Evolutionary conservation across 441 rosid species (phyloP).

Genomic region (Pelargonium citronellum): DNA sequence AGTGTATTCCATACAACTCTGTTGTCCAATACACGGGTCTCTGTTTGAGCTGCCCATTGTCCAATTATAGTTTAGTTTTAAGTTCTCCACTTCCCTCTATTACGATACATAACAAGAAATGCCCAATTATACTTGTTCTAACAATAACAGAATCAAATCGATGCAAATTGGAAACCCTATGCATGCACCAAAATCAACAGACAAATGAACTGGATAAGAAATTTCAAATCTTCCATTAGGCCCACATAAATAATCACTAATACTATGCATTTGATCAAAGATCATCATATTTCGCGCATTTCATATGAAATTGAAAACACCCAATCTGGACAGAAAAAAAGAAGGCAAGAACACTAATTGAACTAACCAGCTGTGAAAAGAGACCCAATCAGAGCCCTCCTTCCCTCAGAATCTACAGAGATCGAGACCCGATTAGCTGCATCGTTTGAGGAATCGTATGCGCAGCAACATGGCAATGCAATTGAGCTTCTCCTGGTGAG

Average conservation of each 20-base stretch:
- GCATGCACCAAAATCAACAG: not conserved
- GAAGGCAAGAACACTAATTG: not conserved
- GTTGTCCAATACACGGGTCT: too few species aligned
- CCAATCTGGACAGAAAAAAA: not conserved
- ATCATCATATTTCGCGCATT: not conserved
- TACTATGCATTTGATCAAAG: not conserved
- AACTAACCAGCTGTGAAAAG: constrained; percentile 50
- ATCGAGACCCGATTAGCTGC: constrained; percentile 23
- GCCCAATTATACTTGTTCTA: not conserved
- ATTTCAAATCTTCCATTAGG: not conserved
- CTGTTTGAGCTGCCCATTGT: not conserved
- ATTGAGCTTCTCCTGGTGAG: constrained; percentile 20
- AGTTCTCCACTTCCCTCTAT: not conserved
- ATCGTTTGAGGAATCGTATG: constrained; percentile 37
- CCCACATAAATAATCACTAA: not conserved
- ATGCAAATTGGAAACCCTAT: not conserved
- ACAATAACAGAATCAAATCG: not conserved
- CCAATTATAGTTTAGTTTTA: not conserved
- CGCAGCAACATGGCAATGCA: constrained; percentile 33
- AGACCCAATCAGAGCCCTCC: constrained; percentile 58
- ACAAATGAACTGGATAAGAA: not conserved
- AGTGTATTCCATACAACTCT: not conserved
- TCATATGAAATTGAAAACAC: not conserved
- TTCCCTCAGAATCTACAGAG: constrained; percentile 34
- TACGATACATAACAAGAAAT: not conserved